Base-by-base conservation (phyloP, 768 basidiomycete genomes). In the Lentinula aciculospora region DNA sequence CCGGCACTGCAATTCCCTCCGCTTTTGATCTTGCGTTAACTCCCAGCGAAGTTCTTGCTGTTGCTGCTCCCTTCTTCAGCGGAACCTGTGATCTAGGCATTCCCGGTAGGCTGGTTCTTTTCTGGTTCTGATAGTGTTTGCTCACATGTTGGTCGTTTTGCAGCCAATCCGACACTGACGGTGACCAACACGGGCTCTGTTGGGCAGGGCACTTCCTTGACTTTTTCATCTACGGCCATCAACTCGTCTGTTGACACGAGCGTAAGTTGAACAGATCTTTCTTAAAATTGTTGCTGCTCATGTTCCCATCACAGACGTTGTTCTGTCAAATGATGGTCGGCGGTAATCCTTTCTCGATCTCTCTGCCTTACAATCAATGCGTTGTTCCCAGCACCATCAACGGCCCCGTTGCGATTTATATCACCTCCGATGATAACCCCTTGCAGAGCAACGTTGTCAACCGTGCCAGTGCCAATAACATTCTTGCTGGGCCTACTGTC, bases 301-400 rank as follows among this genome's bases (percentile, higher is more conserved):
- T 32, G 10, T 42, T 15, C 28, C 47, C 7, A 12, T 32, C 19
- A 36, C 64, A 88, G 86, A 67, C 64, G 60, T 66, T 88, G 32
- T 82, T 76, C 72, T 92, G 91, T 71, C 86, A 92, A 71, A 89
- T 93, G 81, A 69, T 93, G 63, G 62, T 82, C 56, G 91, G 88
- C 29, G 87, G 85, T 28, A 53, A 71, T 17, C 68, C 83, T 50
- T 68, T 69, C 65, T 72, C 90, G 4, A 72, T 89, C 65, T 65
- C 81, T 31, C 74, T 90, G 45, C 84, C 89, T 2, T 66, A 88
- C 62, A 62, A 69, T 60, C 62, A 80, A 60, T 92, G 90, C 63
- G 68, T 78, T 58, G 82, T 92, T 12, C 92, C 91, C 36, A 34
- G 60, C 0, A 81, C 81, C 55, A 74, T 92, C 68, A 83, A 88